Evolutionary conservation across 2,329 filamentous ascomycete species (phyloP), one percentile per base, ranked within the genome.

Genomic region (Myriangium duriaei): DNA sequence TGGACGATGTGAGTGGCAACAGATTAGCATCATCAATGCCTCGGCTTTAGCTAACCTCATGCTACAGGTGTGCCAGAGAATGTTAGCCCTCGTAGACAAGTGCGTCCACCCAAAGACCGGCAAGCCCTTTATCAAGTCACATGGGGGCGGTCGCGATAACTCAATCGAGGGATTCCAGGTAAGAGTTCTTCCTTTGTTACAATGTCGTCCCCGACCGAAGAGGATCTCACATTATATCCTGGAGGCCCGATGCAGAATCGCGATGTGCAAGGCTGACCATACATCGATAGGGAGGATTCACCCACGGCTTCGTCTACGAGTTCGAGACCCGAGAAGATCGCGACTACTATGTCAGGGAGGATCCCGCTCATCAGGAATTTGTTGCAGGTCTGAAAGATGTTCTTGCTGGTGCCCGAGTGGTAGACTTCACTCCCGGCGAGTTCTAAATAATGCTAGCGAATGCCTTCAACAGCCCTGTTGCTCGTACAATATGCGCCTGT

Each of bases 281-380:
- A 16, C 10, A 16, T 21, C 12, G 5, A 12, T 34, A 60, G 77
- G 64, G 68, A 34, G 78, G 71, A 1, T 71, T 79, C 35, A 76
- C 76, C 0, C 80, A 86, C 51, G 76, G 66, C 0, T 85, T 85
- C 45, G 68, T 86, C 2, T 67, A 70, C 14, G 72, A 81, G 47
- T 85, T 86, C 42, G 66, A 69, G 7, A 76, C 55, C 14, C 62
- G 63, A 12, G 68, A 72, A 44, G 79, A 86, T 51, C 63, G 79
- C 32, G 68, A 76, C 43, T 84, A 82, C 49, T 86, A 85, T 51
- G 57, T 80, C 5, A 56, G 70, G 36, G 59, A 73, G 18, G 81
- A 86, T 47, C 75, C 76, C 1, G 69, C 59, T 6, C 80, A 85
- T 51, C 57, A 65, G 24, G 69, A 56, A 0, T 83, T 82, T 46